phyloP scores from a whole-genome alignment of 2,329 filamentous ascomycete genomes.

The Purpureocillium lavendulum region DNA sequence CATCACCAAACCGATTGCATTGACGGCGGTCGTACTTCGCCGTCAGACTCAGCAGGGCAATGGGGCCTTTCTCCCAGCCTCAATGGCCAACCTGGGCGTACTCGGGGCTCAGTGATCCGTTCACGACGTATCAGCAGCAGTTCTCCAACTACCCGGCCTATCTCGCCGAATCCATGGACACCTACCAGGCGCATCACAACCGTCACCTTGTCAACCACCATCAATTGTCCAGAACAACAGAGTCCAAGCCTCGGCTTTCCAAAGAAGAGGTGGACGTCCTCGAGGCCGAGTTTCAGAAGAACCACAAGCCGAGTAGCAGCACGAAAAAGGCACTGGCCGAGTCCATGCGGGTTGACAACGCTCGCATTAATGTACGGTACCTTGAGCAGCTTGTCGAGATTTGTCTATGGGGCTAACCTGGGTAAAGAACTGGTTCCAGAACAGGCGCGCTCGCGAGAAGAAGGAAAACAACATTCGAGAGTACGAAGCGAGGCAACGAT shows the following conservation, averaged over 20 bases:
- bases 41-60: slow-evolving; percentile 6
- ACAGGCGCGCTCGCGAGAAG: slow-evolving; percentile 56
- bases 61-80: slow-evolving; percentile 24
- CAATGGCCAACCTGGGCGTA: slow-evolving; percentile 28
- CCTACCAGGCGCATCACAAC: slow-evolving; percentile 26
- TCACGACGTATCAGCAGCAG: slow-evolving; percentile 20
- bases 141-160: slow-evolving; percentile 25
- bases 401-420: background rate
- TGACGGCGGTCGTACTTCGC: background rate
- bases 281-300: slow-evolving; percentile 54
- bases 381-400: background rate
- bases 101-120: slow-evolving; percentile 18
- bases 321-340: slow-evolving; percentile 54
- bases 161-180: slow-evolving; percentile 28
- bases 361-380: slow-evolving; percentile 51
- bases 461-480: slow-evolving; percentile 48
- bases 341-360: slow-evolving; percentile 52
- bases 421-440: slow-evolving; percentile 60
- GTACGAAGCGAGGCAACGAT: slow-evolving; percentile 28
- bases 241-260: slow-evolving; percentile 45
- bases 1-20: too few species aligned
- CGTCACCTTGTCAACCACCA: slow-evolving; percentile 26
- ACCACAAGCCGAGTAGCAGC: slow-evolving; percentile 55
- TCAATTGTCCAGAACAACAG: slow-evolving; percentile 30
- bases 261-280: slow-evolving; percentile 52